Evolutionary conservation across 2,329 filamentous ascomycete species (phyloP).

Genomic region (Aspergillus sp.): DNA sequence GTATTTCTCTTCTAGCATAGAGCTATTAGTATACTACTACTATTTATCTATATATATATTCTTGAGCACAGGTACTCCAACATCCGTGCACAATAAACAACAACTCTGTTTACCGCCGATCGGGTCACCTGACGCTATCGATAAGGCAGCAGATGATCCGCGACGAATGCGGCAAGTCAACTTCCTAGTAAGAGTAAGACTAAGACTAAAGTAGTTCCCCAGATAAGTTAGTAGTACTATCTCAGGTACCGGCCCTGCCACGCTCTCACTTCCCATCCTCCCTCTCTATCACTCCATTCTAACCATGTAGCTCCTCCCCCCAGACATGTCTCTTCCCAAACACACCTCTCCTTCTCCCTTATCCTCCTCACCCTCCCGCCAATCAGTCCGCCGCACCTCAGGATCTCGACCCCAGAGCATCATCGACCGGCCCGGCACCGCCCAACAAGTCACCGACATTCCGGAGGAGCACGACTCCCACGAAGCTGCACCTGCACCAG

Average conservation of each 20-base stretch:
- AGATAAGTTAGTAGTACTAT: not conserved
- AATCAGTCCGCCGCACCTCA: conserved; percentile 22
- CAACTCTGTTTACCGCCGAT: not conserved
- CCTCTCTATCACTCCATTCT: conserved; percentile 5
- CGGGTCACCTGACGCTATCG: conserved; percentile 24
- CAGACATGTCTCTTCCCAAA: conserved; percentile 40
- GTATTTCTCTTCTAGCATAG: conserved; percentile 13
- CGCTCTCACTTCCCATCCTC: no score
- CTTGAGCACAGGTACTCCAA: not conserved
- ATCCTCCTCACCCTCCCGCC: conserved; percentile 34
- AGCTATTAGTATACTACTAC: conserved; percentile 6
- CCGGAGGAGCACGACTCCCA: conserved; percentile 15
- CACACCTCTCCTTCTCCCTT: conserved; percentile 24
- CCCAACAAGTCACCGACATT: conserved; percentile 15
- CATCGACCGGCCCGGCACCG: conserved; percentile 21
- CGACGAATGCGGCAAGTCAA: not conserved
- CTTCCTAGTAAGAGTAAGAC: no score
- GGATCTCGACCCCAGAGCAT: conserved; percentile 25
- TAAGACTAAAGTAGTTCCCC: not conserved
- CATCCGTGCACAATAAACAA: not conserved
- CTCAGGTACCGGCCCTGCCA: not conserved
- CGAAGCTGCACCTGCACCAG: conserved; percentile 10
- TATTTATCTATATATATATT: not conserved
- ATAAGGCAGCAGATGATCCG: conserved; percentile 29
- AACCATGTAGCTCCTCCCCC: conserved; percentile 33